A percentile compares a stretch with the other conserved stretches of the same genome.
phyloP scores from a whole-genome alignment of 192 early-diverging fungal genomes.

The Thamnidium elegans region DNA sequence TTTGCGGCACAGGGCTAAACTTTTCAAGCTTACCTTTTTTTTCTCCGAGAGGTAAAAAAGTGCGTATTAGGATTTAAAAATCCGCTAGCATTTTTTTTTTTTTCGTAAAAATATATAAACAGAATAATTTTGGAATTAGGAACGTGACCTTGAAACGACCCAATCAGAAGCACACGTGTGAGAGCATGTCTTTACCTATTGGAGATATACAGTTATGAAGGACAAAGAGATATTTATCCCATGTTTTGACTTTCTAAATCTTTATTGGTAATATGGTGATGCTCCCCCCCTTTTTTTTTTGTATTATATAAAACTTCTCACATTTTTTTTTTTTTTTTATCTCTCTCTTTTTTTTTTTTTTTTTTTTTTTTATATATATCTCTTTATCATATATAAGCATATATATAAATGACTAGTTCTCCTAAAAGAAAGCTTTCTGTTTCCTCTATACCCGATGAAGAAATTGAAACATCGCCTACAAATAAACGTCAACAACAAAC shows the following conservation, averaged over 20 bases:
- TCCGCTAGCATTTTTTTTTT: too few relatives aligned
- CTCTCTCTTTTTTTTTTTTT: background rate
- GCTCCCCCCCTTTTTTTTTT: background rate
- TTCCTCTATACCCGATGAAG: background rate
- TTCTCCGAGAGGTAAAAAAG: too few relatives aligned
- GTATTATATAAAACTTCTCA: background rate
- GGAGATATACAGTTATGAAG: background rate
- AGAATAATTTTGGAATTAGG: background rate
- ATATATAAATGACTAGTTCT: background rate
- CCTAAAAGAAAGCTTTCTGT: slow-evolving; percentile 5
- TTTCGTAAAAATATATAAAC: too few relatives aligned
- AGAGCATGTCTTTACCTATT: slow-evolving; percentile 6
- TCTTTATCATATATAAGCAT: background rate
- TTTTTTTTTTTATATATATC: background rate
- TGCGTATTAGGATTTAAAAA: too few relatives aligned
- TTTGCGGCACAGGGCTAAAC: too few relatives aligned
- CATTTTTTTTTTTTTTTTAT: background rate
- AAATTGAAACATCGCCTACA: background rate
- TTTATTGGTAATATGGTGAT: background rate
- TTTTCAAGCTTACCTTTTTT: too few relatives aligned
- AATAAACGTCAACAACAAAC: background rate
- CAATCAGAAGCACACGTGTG: slow-evolving; percentile 20
- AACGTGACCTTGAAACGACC: slow-evolving; percentile 18
- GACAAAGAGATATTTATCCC: background rate
- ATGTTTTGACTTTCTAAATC: slow-evolving; percentile 8